Conservation (phyloP, 2,329 filamentous ascomycete genomes). For the Claviceps cyperi region DNA sequence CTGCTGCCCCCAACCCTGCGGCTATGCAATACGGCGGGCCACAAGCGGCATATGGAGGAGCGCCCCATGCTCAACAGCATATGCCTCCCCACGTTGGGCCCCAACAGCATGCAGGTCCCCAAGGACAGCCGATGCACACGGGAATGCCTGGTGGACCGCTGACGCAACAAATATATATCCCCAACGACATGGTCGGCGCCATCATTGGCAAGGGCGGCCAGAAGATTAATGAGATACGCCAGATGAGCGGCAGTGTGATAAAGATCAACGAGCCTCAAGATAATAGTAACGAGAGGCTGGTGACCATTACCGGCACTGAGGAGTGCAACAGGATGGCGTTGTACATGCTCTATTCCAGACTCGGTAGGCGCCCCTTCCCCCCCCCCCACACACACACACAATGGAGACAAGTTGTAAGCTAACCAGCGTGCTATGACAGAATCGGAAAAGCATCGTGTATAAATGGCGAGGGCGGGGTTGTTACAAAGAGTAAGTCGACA, state of each 20-base stretch:
- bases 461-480: conserved; percentile 6
- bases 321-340: conserved; percentile 99
- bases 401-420: not conserved
- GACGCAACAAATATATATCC: conserved; percentile 97
- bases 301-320: conserved; percentile 93
- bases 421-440: conserved; percentile 14
- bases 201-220: conserved; percentile 97
- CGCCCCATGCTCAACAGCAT: conserved; percentile 61
- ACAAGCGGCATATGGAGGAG: conserved; percentile 61
- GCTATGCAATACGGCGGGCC: conserved; percentile 70
- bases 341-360: conserved; percentile 96
- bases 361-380: too few species aligned
- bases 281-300: conserved; percentile 94
- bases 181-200: conserved; percentile 98
- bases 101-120: conserved; percentile 47
- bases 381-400: too few species aligned
- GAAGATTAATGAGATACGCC: conserved; percentile 98
- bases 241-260: conserved; percentile 93
- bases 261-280: conserved; percentile 99
- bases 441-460: conserved; percentile 32
- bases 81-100: conserved; percentile 45
- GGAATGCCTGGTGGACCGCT: conserved; percentile 48
- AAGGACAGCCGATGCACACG: conserved; percentile 60
- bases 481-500: not conserved
- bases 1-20: conserved; percentile 45